Conservation (phyloP, 257 asterid species). For the Solanum boliviense region DNA sequence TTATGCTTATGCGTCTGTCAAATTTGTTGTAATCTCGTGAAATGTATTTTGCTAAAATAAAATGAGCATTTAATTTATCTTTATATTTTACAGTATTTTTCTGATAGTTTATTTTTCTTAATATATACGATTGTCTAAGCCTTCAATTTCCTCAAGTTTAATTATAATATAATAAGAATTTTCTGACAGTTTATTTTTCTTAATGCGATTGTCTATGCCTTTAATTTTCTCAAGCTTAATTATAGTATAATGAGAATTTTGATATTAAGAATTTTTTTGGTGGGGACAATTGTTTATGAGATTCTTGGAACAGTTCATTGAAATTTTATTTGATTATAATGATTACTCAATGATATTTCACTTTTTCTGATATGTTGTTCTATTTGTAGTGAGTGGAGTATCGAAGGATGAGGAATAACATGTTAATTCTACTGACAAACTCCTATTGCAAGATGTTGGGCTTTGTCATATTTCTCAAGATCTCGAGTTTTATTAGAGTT, state of each 20-base stretch:
- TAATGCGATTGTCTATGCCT: not conserved
- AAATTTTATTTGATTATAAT: too few relatives aligned
- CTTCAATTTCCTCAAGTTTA: not conserved
- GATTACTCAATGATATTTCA: not conserved
- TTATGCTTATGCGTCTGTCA: not conserved
- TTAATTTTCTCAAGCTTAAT: not conserved
- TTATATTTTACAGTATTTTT: not conserved
- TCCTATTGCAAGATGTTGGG: not conserved
- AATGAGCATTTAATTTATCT: not conserved
- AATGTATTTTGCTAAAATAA: not conserved
- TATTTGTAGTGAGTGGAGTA: not conserved
- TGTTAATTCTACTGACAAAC: not conserved
- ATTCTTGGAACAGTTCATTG: not conserved
- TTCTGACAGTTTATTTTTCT: not conserved
- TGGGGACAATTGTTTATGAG: not conserved
- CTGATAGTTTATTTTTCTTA: too few relatives aligned
- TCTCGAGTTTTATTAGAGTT: not conserved
- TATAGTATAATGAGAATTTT: too few relatives aligned
- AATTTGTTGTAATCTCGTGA: not conserved
- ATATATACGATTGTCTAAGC: not conserved
- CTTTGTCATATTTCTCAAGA: too few relatives aligned
- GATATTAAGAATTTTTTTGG: not conserved
- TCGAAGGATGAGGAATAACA: not conserved
- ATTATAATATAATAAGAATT: not conserved
- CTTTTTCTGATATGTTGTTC: not conserved